A percentile compares a stretch with the other conserved stretches of the same genome.
phyloP scores from a whole-genome alignment of 352 stramenopile species.

The Phytopythium oedochilum region DNA sequence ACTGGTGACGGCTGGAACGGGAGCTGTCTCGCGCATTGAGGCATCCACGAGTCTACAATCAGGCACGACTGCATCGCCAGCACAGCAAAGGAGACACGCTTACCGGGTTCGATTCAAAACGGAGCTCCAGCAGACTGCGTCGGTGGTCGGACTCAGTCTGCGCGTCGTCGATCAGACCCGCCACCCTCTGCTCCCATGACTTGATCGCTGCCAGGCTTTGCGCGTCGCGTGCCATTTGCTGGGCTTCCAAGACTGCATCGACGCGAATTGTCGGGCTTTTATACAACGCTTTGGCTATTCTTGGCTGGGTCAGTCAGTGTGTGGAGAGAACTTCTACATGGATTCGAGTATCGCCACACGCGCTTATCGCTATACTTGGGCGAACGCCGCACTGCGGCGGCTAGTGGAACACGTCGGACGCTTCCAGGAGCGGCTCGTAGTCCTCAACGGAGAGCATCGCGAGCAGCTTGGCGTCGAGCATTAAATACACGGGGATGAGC shows the following conservation, averaged over 20 bases:
- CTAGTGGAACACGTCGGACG: slow-evolving; percentile 50
- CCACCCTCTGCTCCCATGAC: neutral
- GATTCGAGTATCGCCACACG: neutral
- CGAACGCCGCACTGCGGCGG: no score
- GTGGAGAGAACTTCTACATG: neutral
- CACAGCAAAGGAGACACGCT: no score
- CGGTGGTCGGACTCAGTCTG: slow-evolving; percentile 10
- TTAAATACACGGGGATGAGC: slow-evolving; percentile 77
- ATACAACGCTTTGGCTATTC: neutral
- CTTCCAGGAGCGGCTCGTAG: slow-evolving; percentile 69
- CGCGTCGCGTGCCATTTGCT: neutral
- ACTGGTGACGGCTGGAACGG: slow-evolving; percentile 51
- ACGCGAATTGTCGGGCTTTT: neutral
- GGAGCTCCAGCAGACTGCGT: slow-evolving; percentile 34
- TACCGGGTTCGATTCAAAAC: slow-evolving; percentile 45
- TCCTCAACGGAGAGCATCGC: slow-evolving; percentile 80
- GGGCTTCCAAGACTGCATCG: neutral
- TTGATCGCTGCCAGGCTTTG: neutral
- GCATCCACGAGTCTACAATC: neutral
- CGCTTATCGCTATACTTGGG: no score
- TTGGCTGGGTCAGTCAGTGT: neutral
- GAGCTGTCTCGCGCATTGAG: slow-evolving; percentile 14
- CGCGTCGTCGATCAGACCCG: neutral
- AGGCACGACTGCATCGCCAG: no score
- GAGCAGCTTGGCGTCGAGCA: slow-evolving; percentile 64